These are phyloP conservation scores for Colletotrichum siamense DNA, from an alignment of 2,329 filamentous ascomycete species.

Conservation along the genomic window DNA sequence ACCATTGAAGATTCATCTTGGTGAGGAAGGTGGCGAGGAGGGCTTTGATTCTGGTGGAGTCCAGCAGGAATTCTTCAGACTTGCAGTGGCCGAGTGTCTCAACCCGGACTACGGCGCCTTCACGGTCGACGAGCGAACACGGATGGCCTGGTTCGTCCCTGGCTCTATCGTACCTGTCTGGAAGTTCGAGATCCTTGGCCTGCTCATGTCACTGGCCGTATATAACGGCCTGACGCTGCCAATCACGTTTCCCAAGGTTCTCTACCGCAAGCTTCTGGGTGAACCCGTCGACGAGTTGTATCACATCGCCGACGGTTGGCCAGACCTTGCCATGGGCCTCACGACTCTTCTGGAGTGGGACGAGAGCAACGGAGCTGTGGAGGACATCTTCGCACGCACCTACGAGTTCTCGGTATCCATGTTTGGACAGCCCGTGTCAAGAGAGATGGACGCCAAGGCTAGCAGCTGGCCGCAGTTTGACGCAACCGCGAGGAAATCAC, in stretches of 20 bases:
- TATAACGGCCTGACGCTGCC: constrained; percentile 94
- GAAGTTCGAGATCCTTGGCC: constrained; percentile 88
- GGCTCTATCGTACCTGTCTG: constrained; percentile 82
- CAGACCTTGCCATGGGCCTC: constrained; percentile 77
- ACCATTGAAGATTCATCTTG: constrained; percentile 87
- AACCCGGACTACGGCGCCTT: constrained; percentile 82
- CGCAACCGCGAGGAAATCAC: constrained; percentile 27
- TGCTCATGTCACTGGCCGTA: constrained; percentile 87
- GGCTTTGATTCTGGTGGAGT: constrained; percentile 94
- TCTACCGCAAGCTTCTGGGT: constrained; percentile 82
- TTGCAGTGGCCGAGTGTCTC: constrained; percentile 81
- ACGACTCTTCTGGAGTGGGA: constrained; percentile 78
- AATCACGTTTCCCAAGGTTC: constrained; percentile 82
- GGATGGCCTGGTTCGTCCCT: constrained; percentile 88
- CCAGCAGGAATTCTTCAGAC: constrained; percentile 93
- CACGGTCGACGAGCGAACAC: constrained; percentile 75
- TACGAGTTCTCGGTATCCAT: constrained; percentile 80
- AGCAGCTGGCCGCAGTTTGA: constrained; percentile 61
- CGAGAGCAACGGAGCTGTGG: constrained; percentile 75
- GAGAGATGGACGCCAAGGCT: constrained; percentile 55
- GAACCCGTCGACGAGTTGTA: constrained; percentile 72
- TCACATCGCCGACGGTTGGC: constrained; percentile 88
- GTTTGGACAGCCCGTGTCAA: constrained; percentile 61
- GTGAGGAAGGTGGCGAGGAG: constrained; percentile 82
- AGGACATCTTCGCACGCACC: constrained; percentile 81